A percentile compares a stretch with the other conserved stretches of the same genome.
phyloP scores from a whole-genome alignment of 1,139 yeast species.

The Candida sp. region DNA sequence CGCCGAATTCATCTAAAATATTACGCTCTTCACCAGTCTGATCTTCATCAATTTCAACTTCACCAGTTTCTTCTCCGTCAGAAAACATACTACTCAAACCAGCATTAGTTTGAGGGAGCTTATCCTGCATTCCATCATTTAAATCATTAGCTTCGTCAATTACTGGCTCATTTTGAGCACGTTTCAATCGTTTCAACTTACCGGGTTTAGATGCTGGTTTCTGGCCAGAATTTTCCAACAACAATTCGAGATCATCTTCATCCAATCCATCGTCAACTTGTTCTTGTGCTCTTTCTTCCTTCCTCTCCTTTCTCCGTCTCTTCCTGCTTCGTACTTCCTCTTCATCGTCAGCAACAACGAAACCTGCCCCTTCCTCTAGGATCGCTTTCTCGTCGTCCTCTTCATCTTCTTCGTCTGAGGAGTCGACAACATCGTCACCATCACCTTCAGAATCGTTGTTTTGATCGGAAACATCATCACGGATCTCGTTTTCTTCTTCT shows the following conservation, averaged over 20 bases:
- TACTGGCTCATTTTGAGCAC: constrained; percentile 44
- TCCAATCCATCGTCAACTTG: constrained; percentile 71
- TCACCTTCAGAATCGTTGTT: constrained; percentile 28
- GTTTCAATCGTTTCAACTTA: constrained; percentile 77
- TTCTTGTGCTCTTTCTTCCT: constrained; percentile 29
- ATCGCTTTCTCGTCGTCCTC: constrained; percentile 79
- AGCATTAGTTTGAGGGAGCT: constrained; percentile 7
- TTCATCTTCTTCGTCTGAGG: constrained; percentile 73
- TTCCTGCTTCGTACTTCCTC: constrained; percentile 38
- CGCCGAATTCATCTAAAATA: constrained; percentile 83
- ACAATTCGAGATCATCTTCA: constrained; percentile 90
- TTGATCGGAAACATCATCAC: constrained; percentile 25
- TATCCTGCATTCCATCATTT: constrained; percentile 22
- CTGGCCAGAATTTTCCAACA: constrained; percentile 88
- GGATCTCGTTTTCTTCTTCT: constrained; percentile 36
- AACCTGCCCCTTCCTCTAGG: constrained; percentile 79
- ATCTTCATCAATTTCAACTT: constrained; percentile 13
- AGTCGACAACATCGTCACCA: constrained; percentile 53
- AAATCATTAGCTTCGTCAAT: constrained; percentile 14
- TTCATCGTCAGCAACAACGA: constrained; percentile 90
- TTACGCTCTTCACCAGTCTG: constrained; percentile 37
- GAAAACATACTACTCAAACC: constrained; percentile 80
- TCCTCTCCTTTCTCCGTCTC: constrained; percentile 35
- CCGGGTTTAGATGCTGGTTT: constrained; percentile 34
- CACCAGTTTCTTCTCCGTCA: constrained; percentile 46